Base-by-base conservation (phyloP, 1,284 basidiomycete genomes). In the Afroboletus lepidellus region DNA sequence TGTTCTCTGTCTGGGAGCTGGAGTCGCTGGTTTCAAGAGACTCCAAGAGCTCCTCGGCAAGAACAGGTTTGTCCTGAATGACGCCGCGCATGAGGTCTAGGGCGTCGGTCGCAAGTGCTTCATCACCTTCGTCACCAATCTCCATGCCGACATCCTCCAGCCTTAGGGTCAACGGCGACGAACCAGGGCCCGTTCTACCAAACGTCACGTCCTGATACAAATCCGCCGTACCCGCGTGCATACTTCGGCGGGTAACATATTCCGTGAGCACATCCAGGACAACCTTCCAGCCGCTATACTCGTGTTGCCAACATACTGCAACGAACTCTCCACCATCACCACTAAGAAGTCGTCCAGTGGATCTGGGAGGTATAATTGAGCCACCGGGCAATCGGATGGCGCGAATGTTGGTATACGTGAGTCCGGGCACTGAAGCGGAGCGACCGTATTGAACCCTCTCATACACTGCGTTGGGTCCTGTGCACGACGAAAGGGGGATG, bases 261-360 rank as follows among this genome's bases (percentile, higher is more conserved):
- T 86, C 82, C 6, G 83, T 81, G 47, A 95, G 72, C 20, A 93
- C 71, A 60, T 94, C 93, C 11, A 90, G 69, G 18, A 94, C 71
- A 15, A 94, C 66, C 61, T 83, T 87, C 92, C 92, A 94, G 0
- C 88, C 92, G 11, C 85, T 91, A 63, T 90, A 83, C 36, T 83
- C 73, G 55, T 88, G 84, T 55, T 87, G 77, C 92, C 92, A 95
- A n/a, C 79, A 77, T 2, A 94, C 80, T 9, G 90, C 83, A 38
- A 91, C 73, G 33, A 57, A 54, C n/a, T 91, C 90, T 5, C 78
- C 81, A 6, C 81, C 80, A 53, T 91, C 90, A 3, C 81, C 76
- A 58, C 82, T 89, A 32, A 95, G 74, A 37, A 93, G 76, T 12
- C 82, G 80, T 3, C 91, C 93, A 3, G 76, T 71, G 1, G 88